Evolutionary conservation across 768 basidiomycete species (phyloP), one percentile per base, ranked within the genome.

Genomic region (Leccinellum luteum): DNA sequence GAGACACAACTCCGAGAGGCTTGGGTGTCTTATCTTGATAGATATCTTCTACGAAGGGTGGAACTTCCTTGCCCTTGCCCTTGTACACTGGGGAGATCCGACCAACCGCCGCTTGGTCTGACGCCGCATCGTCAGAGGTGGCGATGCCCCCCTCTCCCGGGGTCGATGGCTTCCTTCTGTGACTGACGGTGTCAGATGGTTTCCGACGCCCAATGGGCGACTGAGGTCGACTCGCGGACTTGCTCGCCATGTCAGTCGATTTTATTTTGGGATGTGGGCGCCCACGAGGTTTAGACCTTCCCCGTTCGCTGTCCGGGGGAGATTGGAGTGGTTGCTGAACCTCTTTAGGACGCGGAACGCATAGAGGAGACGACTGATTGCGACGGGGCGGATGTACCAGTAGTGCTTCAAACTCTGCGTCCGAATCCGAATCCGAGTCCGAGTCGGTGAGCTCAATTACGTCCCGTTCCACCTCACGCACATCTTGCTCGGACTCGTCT

Each of bases 321-420:
- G 63, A 65, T 21, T 55, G 63, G 19, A 51, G 63, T 34, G 56
- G 25, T 38, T 60, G 60, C n/a, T 34, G 51, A 28, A 43, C 51
- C 32, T 59, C 45, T 31, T 51, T 55, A 6, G 38, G 51, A 28
- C 14, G 48, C 1, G 49, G 44, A 14, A 43, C 23, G 13, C 56
- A 56, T 31, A 49, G 15, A 41, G 64, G 61, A 4, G 65, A 59
- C 28, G 28, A 41, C 8, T 19, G 56, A 12, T 34, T 14, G 27
- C 57, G 53, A 47, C 62, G 64, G 19, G 69, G 59, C 41, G 69
- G 70, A 17, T 52, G 66, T 15, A 64, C 62, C 15, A 72, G 54
- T 17, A 72, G 55, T 2, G 63, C 60, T 49, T 66, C 63, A 38
- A 72, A 72, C 55, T 74, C 72, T 48, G 52, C 48, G 28, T 72